Conservation (phyloP, 2,329 filamentous ascomycete genomes). For the Xylaria multiplex region DNA sequence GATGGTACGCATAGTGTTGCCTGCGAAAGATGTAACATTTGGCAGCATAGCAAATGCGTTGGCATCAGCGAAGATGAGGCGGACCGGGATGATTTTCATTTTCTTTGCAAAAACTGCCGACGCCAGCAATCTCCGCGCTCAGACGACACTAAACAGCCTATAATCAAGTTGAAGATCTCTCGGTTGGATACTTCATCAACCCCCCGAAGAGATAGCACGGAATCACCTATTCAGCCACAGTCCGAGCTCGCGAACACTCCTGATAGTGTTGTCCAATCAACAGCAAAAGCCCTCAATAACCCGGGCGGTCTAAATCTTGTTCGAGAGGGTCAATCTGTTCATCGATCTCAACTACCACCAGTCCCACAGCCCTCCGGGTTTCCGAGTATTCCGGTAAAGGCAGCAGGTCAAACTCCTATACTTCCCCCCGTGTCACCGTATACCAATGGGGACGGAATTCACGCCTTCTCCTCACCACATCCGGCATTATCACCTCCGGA, state of each 20-base stretch:
- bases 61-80: constrained; percentile 81
- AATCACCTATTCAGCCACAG: constrained; percentile 37
- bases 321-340: constrained; percentile 24
- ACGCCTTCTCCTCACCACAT: constrained; percentile 57
- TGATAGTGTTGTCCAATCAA: constrained; percentile 39
- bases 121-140: constrained; percentile 65
- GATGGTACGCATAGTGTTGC: constrained; percentile 94
- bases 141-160: constrained; percentile 67
- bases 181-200: constrained; percentile 44
- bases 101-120: constrained; percentile 82
- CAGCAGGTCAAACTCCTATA: constrained; percentile 42
- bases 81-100: constrained; percentile 86
- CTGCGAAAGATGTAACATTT: constrained; percentile 92
- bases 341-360: constrained; percentile 39
- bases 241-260: constrained; percentile 27
- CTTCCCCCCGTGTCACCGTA: constrained; percentile 45
- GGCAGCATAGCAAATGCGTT: constrained; percentile 96
- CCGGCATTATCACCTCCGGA: constrained; percentile 55
- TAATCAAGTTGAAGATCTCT: constrained; percentile 65
- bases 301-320: constrained; percentile 31
- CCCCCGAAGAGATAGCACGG: constrained; percentile 40
- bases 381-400: constrained; percentile 46
- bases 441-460: constrained; percentile 48
- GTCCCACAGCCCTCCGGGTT: constrained; percentile 35
- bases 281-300: constrained; percentile 32